Percentiles rank a stretch among this genome's conserved stretches.
These are phyloP conservation scores for Solanum chmielewskii DNA, from an alignment of 257 asterid genomes.

Conservation along the genomic window DNA sequence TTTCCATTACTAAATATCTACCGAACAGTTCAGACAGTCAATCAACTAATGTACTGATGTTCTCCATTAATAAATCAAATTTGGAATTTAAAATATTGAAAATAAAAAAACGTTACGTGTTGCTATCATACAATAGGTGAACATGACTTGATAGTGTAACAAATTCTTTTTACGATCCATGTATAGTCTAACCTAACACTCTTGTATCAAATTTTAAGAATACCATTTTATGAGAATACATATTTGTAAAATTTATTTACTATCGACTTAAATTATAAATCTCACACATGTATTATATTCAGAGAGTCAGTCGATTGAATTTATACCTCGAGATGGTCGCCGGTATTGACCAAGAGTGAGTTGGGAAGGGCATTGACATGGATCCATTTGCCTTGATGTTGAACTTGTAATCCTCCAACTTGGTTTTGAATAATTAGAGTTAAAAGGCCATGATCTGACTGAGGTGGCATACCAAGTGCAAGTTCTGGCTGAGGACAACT, in stretches of 20 bases:
- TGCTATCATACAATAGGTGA: not conserved
- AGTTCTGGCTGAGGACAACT: constrained; percentile 41
- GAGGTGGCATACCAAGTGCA: constrained; percentile 45
- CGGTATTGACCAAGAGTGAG: constrained; percentile 25
- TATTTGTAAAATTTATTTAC: no score
- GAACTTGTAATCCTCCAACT: constrained; percentile 28
- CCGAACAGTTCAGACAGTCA: not conserved
- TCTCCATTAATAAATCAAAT: not conserved
- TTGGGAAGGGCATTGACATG: constrained; percentile 15
- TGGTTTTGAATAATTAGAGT: constrained; percentile 32
- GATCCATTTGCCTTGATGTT: constrained; percentile 31
- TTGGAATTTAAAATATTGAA: not conserved
- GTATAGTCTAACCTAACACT: no score
- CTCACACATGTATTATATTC: no score
- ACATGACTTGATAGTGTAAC: not conserved
- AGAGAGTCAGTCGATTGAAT: not conserved
- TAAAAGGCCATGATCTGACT: constrained; percentile 39
- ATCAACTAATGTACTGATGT: no score
- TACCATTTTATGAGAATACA: no score
- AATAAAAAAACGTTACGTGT: not conserved
- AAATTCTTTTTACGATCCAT: no score
- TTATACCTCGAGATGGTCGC: constrained; percentile 58
- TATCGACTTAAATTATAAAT: no score
- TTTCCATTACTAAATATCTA: constrained; percentile 77
- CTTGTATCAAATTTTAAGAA: no score